Base-by-base conservation (phyloP, 108 stramenopile species). In the Heterococcus sp. region DNA sequence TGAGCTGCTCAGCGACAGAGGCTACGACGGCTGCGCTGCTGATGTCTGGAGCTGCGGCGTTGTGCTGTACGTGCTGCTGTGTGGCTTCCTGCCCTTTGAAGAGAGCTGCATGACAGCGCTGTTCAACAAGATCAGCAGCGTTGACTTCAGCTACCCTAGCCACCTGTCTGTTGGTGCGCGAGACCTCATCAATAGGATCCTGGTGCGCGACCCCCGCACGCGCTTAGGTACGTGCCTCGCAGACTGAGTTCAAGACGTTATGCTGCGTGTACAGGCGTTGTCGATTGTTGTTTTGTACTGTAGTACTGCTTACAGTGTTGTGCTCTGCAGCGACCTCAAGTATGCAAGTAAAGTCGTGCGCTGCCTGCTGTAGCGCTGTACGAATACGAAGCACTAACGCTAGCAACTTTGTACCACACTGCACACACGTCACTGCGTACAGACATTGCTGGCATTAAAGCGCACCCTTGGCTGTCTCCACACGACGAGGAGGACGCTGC, bases 1-100 rank as follows among this genome's bases (percentile, higher is more conserved):
- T 33, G 79, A 81, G 79, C 72, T 81, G 35, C 85, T 94, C 35
- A 81, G 84, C 2, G 91, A 91, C 71, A 85, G 91, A 58, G 93
- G 93, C 4, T 94, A 94, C 77, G 92, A 93, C 76, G 93, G 93
- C 26, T 66, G 90, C 27, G 87, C 78, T 70, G 91, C 91, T 1
- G 91, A 91, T 75, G 79, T 85, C 70, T 92, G 86, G 93, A 88
- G 85, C 35, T 84, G 84, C 63, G 93, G 93, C 28, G 93, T 94
- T 0, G 92, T 93, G 40, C 82, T 93, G 11, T 93, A 92, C 72
- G 93, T 93, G 21, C 87, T 93, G 83, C 75, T 90, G 39, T 92
- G 92, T 0, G 93, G 92, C 0, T 91, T 90, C 34, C 77, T 94
- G 33, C 93, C 93, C 5, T 94, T 94, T 85, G 91, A 93, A 40